Percentiles rank a stretch among this genome's conserved stretches.
Conservation (phyloP, 2,329 filamentous ascomycete species). For the Claviceps sp. region DNA sequence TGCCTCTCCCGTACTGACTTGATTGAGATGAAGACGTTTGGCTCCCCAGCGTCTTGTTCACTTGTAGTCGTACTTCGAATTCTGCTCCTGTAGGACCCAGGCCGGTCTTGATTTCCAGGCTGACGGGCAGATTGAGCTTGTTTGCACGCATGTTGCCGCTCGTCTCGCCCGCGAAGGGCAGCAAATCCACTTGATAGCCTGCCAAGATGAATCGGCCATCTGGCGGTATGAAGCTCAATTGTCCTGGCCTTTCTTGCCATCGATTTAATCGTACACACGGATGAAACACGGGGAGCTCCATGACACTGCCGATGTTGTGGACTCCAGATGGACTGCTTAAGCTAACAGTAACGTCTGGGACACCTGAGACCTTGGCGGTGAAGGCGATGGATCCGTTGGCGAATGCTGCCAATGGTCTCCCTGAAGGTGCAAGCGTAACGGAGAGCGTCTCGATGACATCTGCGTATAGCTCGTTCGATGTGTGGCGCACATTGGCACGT, state of each 20-base stretch:
- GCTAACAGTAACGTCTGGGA: constrained; percentile 76
- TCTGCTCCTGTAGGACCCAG: constrained; percentile 65
- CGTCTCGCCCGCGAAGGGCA: constrained; percentile 54
- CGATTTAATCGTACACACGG: constrained; percentile 83
- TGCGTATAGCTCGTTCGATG: constrained; percentile 92
- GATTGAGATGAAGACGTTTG: constrained; percentile 19
- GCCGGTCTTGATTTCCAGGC: constrained; percentile 67
- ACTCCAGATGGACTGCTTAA: constrained; percentile 72
- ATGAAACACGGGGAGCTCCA: constrained; percentile 89
- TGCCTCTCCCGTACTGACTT: constrained; percentile 28
- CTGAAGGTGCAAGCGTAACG: constrained; percentile 82
- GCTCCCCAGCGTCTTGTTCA: constrained; percentile 49
- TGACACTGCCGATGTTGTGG: constrained; percentile 56
- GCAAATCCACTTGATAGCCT: constrained; percentile 84
- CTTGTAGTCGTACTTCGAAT: constrained; percentile 72
- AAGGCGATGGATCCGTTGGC: constrained; percentile 90
- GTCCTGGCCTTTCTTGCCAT: constrained; percentile 80
- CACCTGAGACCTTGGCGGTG: constrained; percentile 85
- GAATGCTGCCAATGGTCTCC: constrained; percentile 72
- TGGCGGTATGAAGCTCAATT: constrained; percentile 90
- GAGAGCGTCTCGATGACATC: constrained; percentile 84
- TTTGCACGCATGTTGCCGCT: constrained; percentile 40
- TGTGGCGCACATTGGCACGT: constrained; percentile 82
- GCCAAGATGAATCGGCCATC: constrained; percentile 89
- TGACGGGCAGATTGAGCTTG: constrained; percentile 68